These are phyloP conservation scores for Populus davidiana DNA, from an alignment of 345 rosid genomes.

Conservation along the genomic window DNA sequence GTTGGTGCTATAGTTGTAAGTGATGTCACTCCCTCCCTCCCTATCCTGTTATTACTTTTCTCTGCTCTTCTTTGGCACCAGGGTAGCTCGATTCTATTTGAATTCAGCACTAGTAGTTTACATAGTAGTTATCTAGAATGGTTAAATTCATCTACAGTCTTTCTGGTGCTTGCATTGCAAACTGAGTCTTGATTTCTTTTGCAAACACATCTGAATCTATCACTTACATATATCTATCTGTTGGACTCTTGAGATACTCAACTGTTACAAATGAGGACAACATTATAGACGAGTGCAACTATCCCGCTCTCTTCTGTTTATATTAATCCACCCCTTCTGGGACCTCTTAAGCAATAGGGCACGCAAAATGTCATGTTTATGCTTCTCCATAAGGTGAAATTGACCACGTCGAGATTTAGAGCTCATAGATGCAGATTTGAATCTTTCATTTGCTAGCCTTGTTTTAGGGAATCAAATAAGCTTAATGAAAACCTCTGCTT, in stretches of 20 bases:
- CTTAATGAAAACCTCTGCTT: background rate
- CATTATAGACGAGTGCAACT: background rate
- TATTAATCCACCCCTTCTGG: background rate
- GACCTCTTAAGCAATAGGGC: background rate
- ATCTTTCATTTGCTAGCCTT: background rate
- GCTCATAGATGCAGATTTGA: background rate
- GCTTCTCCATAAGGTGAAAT: background rate
- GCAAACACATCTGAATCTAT: too few relatives aligned
- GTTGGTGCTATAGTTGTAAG: slow-evolving; percentile 96
- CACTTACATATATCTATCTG: background rate
- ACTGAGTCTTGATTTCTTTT: background rate
- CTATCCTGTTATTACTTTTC: background rate
- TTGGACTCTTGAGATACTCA: background rate
- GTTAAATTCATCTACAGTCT: background rate
- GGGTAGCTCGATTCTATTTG: background rate
- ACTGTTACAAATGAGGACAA: background rate
- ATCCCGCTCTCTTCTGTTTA: background rate
- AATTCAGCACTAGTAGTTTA: background rate
- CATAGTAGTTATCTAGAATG: background rate
- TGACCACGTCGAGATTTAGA: background rate
- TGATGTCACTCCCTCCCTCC: background rate
- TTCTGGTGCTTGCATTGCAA: background rate
- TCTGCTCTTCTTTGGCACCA: background rate
- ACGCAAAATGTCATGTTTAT: background rate
- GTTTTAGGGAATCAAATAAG: background rate